Base-by-base conservation (phyloP, 2,329 filamentous ascomycete species). In the Acrodontium crateriforme region DNA sequence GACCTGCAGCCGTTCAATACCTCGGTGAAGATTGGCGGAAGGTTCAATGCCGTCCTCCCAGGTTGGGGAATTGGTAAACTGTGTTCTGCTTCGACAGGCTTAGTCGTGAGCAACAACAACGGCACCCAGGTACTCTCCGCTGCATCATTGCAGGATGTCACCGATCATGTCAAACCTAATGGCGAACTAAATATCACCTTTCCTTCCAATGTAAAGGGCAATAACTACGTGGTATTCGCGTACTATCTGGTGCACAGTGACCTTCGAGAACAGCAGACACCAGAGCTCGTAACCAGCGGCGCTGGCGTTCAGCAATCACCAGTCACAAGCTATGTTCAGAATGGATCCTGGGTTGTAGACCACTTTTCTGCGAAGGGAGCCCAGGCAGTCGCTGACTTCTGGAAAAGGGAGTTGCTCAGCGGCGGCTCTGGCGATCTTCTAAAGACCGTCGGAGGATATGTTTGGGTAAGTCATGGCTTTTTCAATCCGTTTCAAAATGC, bases 41-140 rank as follows among this genome's bases (percentile, higher is more conserved):
- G 36, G 1, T 56, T 51, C 26, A 32, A 51, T 21, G 48, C 40
- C 4, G 26, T 38, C 3, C 23, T 60, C 9, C 55, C 56, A 7
- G 56, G 57, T 5, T 62, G 55, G 54, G 55, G 55, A 11, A 28
- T 42, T 13, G 46, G 53, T 12, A 30, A 42, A 15, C 37, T 57
- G 15, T 37, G 52, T 21, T 38, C 45, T 22, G 31, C 47, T 16
- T 30, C 47, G 14, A 34, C 37, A 16, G 40, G 28, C 16, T 35
- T 34, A 6, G 39, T 27, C 12, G 11, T 38, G 22, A 8, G 17
- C 31, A 22, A 35, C 12, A 25, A 16, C 19, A 40, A 43, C 21
- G 38, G 46, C 6, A 42, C 45, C 3, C 35, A 43, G 10, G 31
- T 42, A 23, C 29, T 50, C 3, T 34, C 39, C 5, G 31, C 40